Conservation (phyloP, 768 basidiomycete species). For the Cystobasidium onofrii region DNA sequence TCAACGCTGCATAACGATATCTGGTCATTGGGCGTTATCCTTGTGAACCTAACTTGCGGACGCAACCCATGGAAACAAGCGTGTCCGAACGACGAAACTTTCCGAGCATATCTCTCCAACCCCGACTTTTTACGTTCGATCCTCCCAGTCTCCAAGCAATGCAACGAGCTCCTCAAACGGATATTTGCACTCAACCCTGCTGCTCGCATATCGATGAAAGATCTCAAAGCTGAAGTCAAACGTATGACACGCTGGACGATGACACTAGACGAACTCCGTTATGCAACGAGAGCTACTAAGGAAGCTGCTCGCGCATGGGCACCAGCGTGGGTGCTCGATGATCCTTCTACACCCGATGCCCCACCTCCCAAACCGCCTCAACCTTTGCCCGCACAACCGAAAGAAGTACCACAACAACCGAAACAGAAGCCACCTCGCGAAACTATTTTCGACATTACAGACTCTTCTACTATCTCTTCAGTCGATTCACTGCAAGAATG, state of each 20-base stretch:
- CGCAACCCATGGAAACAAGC: slow-evolving; percentile 72
- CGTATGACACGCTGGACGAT: slow-evolving; percentile 40
- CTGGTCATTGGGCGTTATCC: slow-evolving; percentile 82
- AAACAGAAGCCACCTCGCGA: slow-evolving; percentile 10
- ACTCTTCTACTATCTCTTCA: slow-evolving; percentile 25
- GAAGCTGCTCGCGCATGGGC: slow-evolving; percentile 41
- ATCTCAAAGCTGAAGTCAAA: slow-evolving; percentile 55
- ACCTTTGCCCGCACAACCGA: slow-evolving; percentile 7
- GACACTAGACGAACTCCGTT: slow-evolving; percentile 39
- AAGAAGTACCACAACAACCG: slow-evolving; percentile 10
- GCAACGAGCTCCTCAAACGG: slow-evolving; percentile 60
- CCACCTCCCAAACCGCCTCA: slow-evolving; percentile 23
- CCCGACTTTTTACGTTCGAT: slow-evolving; percentile 58
- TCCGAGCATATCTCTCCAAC: slow-evolving; percentile 63
- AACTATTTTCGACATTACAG: slow-evolving; percentile 28
- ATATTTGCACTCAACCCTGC: slow-evolving; percentile 64
- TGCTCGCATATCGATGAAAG: slow-evolving; percentile 57
- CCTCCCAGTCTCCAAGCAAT: slow-evolving; percentile 63
- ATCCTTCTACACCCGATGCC: slow-evolving; percentile 20
- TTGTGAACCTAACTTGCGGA: slow-evolving; percentile 68
- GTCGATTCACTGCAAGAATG: slow-evolving; percentile 29
- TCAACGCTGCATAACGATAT: slow-evolving; percentile 78
- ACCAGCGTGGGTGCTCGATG: slow-evolving; percentile 17
- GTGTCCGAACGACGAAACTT: slow-evolving; percentile 61
- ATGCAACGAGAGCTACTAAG: slow-evolving; percentile 39